Evolutionary conservation across 176 grass and related monocot species (phyloP), one percentile per base, ranked within the genome.

Genomic region (Rhynchospora pubera): DNA sequence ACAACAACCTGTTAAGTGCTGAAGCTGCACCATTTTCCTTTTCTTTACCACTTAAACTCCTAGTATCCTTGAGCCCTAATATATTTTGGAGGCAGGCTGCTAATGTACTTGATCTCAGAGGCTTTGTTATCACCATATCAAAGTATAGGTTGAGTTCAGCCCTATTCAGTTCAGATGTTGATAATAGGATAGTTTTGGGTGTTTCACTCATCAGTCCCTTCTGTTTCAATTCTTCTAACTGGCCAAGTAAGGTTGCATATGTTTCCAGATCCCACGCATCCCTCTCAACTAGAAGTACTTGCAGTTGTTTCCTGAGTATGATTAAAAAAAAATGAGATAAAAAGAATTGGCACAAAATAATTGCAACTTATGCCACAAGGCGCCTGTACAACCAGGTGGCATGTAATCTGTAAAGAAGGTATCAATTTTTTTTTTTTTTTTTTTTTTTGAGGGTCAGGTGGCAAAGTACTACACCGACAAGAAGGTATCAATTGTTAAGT

Each of bases 61-160:
- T 77, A 34, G 86, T 86, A 24, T 91, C 46, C 65, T 83, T 79
- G 43, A 90, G 80, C 78, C 89, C 83, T 62, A 98, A 86, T 62
- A 94, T 48, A 28, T 91, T 87, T 16, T 94, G 92, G 83, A 98
- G 86, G 76, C 90, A 98, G 45, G 96, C 85, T 74, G 89, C 92
- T 64, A 94, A 82, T 30, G 92, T 94, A 90, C 92, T 98, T 70
- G 96, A 92, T 45, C 96, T 85, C 68, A 98, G 84, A 82, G 96
- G 96, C 65, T 94, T 98, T 51, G 83, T 89, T 84, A 98, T 93
- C 43, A 94, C 90, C 83, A 88, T 82, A 82, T 91, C 76, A 5
- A 98, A 89, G 57, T 59, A 59, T 13, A 87, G 82, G 60, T 88
- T 83, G 18, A 80, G 78, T 82, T 85, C 89, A 14, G 82, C 73